phyloP scores from a whole-genome alignment of 495 filamentous ascomycete species.

The Podospora sp. region DNA sequence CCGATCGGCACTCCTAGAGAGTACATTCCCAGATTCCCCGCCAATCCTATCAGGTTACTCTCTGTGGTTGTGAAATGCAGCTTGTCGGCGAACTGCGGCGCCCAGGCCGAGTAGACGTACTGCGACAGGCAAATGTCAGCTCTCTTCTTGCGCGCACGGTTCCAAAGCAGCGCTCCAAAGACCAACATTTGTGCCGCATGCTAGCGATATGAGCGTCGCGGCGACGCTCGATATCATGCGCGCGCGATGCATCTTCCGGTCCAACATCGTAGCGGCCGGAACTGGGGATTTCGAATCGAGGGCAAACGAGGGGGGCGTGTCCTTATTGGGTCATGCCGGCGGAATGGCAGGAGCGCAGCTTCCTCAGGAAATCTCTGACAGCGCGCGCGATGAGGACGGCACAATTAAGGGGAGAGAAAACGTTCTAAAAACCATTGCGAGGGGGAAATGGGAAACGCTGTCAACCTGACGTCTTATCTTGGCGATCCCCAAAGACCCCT shows the following conservation, averaged over 20 bases:
- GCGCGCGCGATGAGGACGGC: neutral
- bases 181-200: conserved; percentile 87
- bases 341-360: neutral
- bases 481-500: conserved; percentile 10
- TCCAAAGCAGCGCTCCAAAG: neutral
- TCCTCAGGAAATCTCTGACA: neutral
- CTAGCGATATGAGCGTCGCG: conserved; percentile 81
- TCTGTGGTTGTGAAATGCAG: conserved; percentile 87
- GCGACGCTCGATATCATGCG: conserved; percentile 80
- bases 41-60: conserved; percentile 84
- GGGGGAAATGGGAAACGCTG: conserved; percentile 1
- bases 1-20: conserved; percentile 87
- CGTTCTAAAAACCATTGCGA: neutral
- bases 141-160: neutral
- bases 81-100: conserved; percentile 85
- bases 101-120: conserved; percentile 99
- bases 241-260: conserved; percentile 49
- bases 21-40: conserved; percentile 98
- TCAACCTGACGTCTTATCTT: conserved; percentile 19
- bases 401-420: neutral
- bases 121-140: conserved; percentile 39
- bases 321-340: conserved; percentile 16
- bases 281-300: neutral
- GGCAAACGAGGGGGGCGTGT: neutral
- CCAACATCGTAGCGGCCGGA: conserved; percentile 31